Percentiles rank a stretch among this genome's conserved stretches.
These are phyloP conservation scores for Saccharomycopsis schoenii DNA, from an alignment of 805 yeast genomes.

Conservation along the genomic window DNA sequence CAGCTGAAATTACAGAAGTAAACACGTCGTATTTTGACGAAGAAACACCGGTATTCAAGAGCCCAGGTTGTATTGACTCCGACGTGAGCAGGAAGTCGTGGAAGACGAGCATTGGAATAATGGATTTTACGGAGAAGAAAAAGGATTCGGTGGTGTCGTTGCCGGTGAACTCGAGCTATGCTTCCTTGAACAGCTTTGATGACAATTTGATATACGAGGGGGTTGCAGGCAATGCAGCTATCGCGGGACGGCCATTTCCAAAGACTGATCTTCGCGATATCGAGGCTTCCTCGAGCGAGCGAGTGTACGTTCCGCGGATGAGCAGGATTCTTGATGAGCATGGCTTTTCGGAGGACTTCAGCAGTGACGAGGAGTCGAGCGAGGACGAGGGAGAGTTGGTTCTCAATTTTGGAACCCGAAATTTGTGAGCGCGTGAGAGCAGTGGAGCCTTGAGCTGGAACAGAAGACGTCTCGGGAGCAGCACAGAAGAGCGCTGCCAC, in stretches of 20 bases:
- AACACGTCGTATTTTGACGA: not conserved
- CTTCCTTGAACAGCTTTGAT: slow-evolving; percentile 57
- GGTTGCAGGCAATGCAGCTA: not conserved
- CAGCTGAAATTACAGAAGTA: no score
- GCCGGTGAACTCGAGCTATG: slow-evolving; percentile 66
- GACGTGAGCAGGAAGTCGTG: slow-evolving; percentile 10
- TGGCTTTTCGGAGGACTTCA: slow-evolving; percentile 3
- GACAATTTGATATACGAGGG: slow-evolving; percentile 13
- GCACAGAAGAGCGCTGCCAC: no score
- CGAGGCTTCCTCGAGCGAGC: slow-evolving; percentile 12
- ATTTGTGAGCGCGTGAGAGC: not conserved
- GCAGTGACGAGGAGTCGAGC: slow-evolving; percentile 23
- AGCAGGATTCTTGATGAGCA: not conserved
- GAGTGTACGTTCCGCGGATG: slow-evolving; percentile 17
- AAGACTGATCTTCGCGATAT: slow-evolving; percentile 6
- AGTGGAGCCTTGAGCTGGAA: no score
- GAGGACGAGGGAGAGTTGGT: slow-evolving; percentile 35
- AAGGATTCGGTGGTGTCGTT: slow-evolving; percentile 46
- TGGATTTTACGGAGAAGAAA: slow-evolving; percentile 22
- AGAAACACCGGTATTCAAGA: not conserved
- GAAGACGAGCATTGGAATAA: slow-evolving; percentile 30
- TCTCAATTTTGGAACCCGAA: slow-evolving; percentile 28
- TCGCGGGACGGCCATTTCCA: not conserved
- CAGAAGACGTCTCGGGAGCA: no score
- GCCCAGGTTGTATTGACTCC: not conserved